These are phyloP conservation scores for Volvox carteri DNA, from an alignment of 163 green algal species.

Conservation along the genomic window DNA sequence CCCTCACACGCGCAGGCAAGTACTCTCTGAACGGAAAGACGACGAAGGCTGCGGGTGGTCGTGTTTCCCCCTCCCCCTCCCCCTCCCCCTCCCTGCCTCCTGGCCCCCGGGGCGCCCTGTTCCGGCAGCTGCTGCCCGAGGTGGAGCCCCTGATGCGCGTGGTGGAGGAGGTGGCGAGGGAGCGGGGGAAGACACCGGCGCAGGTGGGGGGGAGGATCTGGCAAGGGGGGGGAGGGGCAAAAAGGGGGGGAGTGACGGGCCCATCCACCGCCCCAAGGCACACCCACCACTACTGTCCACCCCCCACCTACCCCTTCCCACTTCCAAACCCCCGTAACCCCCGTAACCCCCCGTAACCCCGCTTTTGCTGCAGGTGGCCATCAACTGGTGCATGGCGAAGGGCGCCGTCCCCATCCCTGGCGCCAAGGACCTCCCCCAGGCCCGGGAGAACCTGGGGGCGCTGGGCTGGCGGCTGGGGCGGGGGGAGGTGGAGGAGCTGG, in stretches of 20 bases:
- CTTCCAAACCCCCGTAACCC: too few species aligned
- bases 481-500: conserved; percentile 85
- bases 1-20: conserved; percentile 33
- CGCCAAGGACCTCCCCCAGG: conserved; percentile 87
- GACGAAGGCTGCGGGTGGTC: conserved; percentile 1
- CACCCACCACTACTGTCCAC: too few species aligned
- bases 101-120: conserved; percentile 84
- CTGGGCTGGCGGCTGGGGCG: conserved; percentile 85
- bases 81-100: too few species aligned
- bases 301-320: too few species aligned
- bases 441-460: conserved; percentile 87
- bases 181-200: conserved; percentile 67
- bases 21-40: too few species aligned
- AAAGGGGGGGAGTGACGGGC: too few species aligned
- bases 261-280: too few species aligned
- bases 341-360: too few species aligned
- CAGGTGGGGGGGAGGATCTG: conserved; percentile 59
- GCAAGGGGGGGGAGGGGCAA: too few species aligned
- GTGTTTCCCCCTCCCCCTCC: too few species aligned
- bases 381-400: conserved; percentile 96
- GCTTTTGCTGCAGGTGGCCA: conserved; percentile 95
- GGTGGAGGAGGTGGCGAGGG: conserved; percentile 60
- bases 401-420: conserved; percentile 96
- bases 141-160: conserved; percentile 75
- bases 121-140: conserved; percentile 87